phyloP scores from a whole-genome alignment of 1,139 yeast genomes.

The Pichia sp. region DNA sequence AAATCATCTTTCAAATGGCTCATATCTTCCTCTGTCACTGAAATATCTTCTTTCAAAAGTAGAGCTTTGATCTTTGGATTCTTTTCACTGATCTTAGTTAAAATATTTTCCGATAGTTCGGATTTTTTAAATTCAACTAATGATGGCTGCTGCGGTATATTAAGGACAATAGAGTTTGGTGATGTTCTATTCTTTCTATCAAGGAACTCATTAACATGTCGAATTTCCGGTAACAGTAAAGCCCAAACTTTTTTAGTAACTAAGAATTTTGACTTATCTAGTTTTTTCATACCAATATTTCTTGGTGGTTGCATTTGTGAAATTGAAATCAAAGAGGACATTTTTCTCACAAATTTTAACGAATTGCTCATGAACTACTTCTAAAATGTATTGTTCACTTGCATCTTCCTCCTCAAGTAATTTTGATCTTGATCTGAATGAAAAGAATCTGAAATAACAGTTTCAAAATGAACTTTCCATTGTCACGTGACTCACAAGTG shows the following conservation, averaged over 20 bases:
- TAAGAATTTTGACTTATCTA: conserved; percentile 60
- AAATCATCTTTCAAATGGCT: conserved; percentile 5
- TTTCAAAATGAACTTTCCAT: no score
- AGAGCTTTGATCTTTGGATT: conserved; percentile 48
- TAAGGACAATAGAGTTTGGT: conserved; percentile 43
- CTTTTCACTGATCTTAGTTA: conserved; percentile 20
- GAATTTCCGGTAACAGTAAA: conserved; percentile 64
- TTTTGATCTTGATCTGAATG: no score
- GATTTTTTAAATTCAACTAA: conserved; percentile 36
- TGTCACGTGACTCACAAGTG: no score
- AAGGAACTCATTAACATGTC: conserved; percentile 47
- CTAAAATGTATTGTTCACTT: no score
- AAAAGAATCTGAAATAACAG: no score
- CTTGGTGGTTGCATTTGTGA: conserved; percentile 49
- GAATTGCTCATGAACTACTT: conserved; percentile 6
- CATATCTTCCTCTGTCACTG: conserved; percentile 33
- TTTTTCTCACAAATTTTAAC: conserved; percentile 3
- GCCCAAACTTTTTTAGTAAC: conserved; percentile 52
- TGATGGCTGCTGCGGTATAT: conserved; percentile 58
- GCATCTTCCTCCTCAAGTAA: no score
- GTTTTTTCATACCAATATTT: conserved; percentile 52
- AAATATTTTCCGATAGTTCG: conserved; percentile 12
- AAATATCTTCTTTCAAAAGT: conserved; percentile 48
- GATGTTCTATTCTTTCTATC: conserved; percentile 9
- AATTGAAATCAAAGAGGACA: conserved; percentile 9